phyloP scores from a whole-genome alignment of 805 yeast species.

The Ogataea wickerhamii region DNA sequence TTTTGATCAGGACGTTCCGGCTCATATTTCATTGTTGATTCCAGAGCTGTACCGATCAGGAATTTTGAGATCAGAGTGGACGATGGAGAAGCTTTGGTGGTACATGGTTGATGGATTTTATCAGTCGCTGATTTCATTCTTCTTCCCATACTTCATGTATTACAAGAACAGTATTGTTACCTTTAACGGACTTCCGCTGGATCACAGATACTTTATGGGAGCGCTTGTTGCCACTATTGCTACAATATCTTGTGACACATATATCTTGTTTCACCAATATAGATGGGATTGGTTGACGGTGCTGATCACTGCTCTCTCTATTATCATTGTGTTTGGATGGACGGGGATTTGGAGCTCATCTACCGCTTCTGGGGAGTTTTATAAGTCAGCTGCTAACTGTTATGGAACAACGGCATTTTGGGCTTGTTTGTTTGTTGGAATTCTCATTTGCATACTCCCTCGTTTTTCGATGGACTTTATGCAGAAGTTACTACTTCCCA shows the following conservation, averaged over 20 bases:
- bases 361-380: conserved; percentile 52
- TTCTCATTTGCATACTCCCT: conserved; percentile 60
- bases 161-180: conserved; percentile 42
- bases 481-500: conserved; percentile 52
- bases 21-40: conserved; percentile 61
- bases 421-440: conserved; percentile 66
- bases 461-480: conserved; percentile 59
- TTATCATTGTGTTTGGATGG: conserved; percentile 65
- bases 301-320: conserved; percentile 53
- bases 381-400: conserved; percentile 60
- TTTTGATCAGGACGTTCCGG: conserved; percentile 77
- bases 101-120: conserved; percentile 77
- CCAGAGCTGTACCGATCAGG: conserved; percentile 77
- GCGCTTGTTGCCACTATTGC: conserved; percentile 63
- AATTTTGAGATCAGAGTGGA: conserved; percentile 69
- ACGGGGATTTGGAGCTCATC: conserved; percentile 75
- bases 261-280: conserved; percentile 62
- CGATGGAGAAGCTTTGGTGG: conserved; percentile 60
- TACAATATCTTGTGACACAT: conserved; percentile 62
- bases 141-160: conserved; percentile 63
- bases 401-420: conserved; percentile 63
- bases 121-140: conserved; percentile 69
- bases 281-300: conserved; percentile 80
- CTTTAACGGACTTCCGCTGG: conserved; percentile 46
- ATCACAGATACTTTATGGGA: conserved; percentile 75